Base-by-base conservation (phyloP, 164 flowering plant genomes). In the Aristolochia contorta region DNA sequence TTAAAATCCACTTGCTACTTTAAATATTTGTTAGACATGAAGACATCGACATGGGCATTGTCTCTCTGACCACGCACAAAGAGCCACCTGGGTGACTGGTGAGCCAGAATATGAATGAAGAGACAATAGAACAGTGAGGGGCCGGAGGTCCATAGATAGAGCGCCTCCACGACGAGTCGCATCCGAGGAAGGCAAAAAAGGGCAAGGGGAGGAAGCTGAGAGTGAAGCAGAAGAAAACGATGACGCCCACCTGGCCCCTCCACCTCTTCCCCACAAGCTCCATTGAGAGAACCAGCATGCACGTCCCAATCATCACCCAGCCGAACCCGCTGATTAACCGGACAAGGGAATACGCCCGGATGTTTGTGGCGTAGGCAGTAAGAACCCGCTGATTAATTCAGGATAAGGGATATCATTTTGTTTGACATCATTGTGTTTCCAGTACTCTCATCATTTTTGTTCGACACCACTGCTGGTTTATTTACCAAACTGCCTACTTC, bases 131-230 rank as follows among this genome's bases (percentile, higher is more conserved):
- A 1, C 0, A 80, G 21, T 0, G 78, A 33, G 0, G 87, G 88
- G 0, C 71, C 4, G 0, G 92, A 81, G 0, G 84, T 80, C 68
- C 74, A 75, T 0, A 81, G 53, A 41, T 88, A 88, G 16, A 89
- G 65, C 13, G 13, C 33, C 86, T 68, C 97, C 94, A 89, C 0
- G 94, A 4, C 64, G 58, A 43, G 0, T 54, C 75, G 23, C 67
- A 55, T 15, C 54, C 72, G 1, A 66, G 0, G 30, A 81, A 85
- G 18, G 83, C 89, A 0, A 87, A 69, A 16, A 62, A 75, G 0
- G 95, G 92, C 16, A 89, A 63, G 0, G 97, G 84, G 5, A 87
- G 61, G 56, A 84, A 85, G 2, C 97, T 92, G 0, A 84, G 3
- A 0, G 88, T 76, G 75, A 82, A 85, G 23, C 59, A 74, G 1